Evolutionary conservation across 1,284 basidiomycete genomes (phyloP).

Genomic region (Moniliophthora roreri): DNA sequence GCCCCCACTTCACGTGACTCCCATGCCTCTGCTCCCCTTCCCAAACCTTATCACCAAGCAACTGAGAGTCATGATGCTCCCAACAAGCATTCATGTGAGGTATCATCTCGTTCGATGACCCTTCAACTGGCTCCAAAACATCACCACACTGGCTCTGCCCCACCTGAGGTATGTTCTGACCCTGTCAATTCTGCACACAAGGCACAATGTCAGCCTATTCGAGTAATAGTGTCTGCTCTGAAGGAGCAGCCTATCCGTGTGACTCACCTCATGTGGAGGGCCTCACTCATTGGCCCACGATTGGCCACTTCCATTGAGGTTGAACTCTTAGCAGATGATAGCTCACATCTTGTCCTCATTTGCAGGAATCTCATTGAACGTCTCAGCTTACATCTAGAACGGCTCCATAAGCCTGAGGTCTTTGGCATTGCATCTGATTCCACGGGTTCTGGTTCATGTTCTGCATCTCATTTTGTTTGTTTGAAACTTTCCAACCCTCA

Average conservation of each 20-base stretch:
- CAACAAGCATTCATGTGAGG: no score
- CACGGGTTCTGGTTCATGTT: not conserved
- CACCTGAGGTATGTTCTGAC: no score
- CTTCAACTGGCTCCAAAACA: no score
- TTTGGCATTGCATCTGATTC: not conserved
- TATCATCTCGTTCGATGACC: no score
- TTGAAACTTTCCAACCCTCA: conserved; percentile 14
- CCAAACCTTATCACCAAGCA: no score
- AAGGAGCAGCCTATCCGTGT: not conserved
- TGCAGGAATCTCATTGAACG: not conserved
- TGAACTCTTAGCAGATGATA: not conserved
- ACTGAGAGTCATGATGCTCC: no score
- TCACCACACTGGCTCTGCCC: no score
- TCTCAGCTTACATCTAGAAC: not conserved
- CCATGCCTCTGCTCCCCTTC: no score
- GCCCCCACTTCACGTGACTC: no score
- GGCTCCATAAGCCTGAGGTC: not conserved
- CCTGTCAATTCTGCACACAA: not conserved
- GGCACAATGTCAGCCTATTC: not conserved
- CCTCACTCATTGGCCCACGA: not conserved
- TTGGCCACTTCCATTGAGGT: not conserved
- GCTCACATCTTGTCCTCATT: not conserved
- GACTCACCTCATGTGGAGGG: not conserved
- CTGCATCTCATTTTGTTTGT: not conserved
- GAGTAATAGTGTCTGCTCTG: not conserved